Base-by-base conservation (phyloP, 2,329 filamentous ascomycete genomes). In the Fusarium redolens region DNA sequence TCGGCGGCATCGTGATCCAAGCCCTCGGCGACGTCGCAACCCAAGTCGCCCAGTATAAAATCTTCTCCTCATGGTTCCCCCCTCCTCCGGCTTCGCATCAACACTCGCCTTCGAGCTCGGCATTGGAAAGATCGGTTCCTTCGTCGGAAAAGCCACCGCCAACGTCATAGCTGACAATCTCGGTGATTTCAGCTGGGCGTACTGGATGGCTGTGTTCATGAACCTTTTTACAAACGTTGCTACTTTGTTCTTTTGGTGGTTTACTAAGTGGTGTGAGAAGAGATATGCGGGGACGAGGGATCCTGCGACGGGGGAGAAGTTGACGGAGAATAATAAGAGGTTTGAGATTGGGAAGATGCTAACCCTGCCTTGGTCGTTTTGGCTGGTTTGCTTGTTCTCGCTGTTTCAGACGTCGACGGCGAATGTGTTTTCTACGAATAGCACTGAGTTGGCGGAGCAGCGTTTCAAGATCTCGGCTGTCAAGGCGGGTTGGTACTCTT, bases 51-150 rank as follows among this genome's bases (percentile, higher is more conserved):
- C 89, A 91, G 76, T 91, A 91, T 77, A 90, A 91, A 68, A 86
- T 91, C 68, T 91, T 91, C 73, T 90, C 88, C 1, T 89, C 88
- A 0, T 91, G 89, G 89, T 91, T 91, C 68, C 84, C 89, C 90
- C 89, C 0, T 88, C 84, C 12, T 85, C 88, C 62, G 89, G 89
- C 3, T 91, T 91, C 74, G 90, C 89, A 0, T 89, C 88, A 0
- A 91, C 89, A 0, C 82, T 91, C 0, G 89, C 85, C 0, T 86
- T 91, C 7, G 89, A 91, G 76, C 82, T 91, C 0, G 88, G 85
- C 1, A 85, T 91, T 58, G 88, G 88, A 22, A 91, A 90, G 77
- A 86, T 91, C 13, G 89, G 89, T 4, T 85, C 85, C 0, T 91
- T 91, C 62, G 87, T 89, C 3, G 89, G 89, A 15, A 89, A 90